Percentiles rank a stretch among this genome's conserved stretches.
Conservation (phyloP, 2,329 filamentous ascomycete genomes). For the Colletotrichum sp. region DNA sequence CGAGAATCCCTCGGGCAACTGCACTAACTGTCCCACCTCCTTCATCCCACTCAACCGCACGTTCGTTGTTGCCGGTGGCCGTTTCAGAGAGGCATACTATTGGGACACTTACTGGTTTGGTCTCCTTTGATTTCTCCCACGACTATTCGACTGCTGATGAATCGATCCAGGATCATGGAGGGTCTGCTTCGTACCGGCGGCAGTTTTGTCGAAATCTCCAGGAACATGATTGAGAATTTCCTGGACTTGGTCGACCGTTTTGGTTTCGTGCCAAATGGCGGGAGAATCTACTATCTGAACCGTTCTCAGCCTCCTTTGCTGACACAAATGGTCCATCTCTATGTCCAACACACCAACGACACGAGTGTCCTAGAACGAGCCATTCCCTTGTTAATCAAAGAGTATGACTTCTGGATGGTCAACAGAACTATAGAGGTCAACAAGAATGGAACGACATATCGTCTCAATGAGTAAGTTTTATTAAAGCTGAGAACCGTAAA, state of each 20-base stretch:
- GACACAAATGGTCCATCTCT: constrained; percentile 69
- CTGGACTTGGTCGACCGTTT: constrained; percentile 68
- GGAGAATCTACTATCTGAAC: constrained; percentile 71
- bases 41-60: constrained; percentile 71
- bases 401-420: constrained; percentile 66
- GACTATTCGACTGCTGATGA: constrained; percentile 29
- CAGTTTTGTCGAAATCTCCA: constrained; percentile 65
- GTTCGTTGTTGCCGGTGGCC: constrained; percentile 74
- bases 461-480: constrained; percentile 56
- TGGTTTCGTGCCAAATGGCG: constrained; percentile 73
- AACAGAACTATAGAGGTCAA: constrained; percentile 65
- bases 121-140: neutral
- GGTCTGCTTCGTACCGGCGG: constrained; percentile 69
- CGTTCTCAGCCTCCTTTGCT: constrained; percentile 71
- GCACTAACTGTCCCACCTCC: constrained; percentile 65
- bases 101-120: constrained; percentile 64
- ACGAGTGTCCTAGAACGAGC: constrained; percentile 64
- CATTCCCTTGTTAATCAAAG: constrained; percentile 65
- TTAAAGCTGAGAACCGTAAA: too few species aligned
- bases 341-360: constrained; percentile 70
- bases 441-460: constrained; percentile 51
- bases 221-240: constrained; percentile 74
- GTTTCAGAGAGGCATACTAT: constrained; percentile 74
- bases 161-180: constrained; percentile 57
- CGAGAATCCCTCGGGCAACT: constrained; percentile 53